Evolutionary conservation across 352 stramenopile species (phyloP).

Genomic region (Pythium rhizo-oryzae): DNA sequence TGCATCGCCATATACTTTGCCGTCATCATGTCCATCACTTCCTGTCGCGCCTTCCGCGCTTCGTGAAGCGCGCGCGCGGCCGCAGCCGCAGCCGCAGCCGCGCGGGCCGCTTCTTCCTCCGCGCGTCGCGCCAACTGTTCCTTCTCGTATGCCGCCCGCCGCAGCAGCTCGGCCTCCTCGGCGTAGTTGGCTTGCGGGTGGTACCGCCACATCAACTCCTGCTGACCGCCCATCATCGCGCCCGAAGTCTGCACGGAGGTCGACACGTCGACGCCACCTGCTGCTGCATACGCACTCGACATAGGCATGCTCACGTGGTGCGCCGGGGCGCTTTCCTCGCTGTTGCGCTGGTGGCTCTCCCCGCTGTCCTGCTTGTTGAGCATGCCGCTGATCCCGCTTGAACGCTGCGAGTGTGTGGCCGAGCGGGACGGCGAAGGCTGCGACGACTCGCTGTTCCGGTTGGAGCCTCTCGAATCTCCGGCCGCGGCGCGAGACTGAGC

Average conservation of each 20-base stretch:
- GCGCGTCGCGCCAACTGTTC: slow-evolving; percentile 64
- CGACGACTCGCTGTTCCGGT: slow-evolving; percentile 3
- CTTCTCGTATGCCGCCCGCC: slow-evolving; percentile 61
- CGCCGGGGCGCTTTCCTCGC: slow-evolving; percentile 15
- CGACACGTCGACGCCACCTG: slow-evolving; percentile 15
- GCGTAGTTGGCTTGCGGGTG: slow-evolving; percentile 73
- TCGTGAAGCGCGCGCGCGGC: slow-evolving; percentile 77
- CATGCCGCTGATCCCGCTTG: slow-evolving; percentile 22
- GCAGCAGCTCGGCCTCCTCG: slow-evolving; percentile 75
- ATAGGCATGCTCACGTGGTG: slow-evolving; percentile 15
- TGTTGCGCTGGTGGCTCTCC: slow-evolving; percentile 43
- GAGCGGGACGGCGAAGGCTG: slow-evolving; percentile 10
- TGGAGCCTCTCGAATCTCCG: not conserved
- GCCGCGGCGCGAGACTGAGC: slow-evolving; percentile 3
- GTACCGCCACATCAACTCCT: slow-evolving; percentile 76
- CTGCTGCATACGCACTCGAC: slow-evolving; percentile 10
- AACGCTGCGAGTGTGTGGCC: slow-evolving; percentile 14
- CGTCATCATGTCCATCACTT: slow-evolving; percentile 84
- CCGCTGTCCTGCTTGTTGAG: slow-evolving; percentile 24
- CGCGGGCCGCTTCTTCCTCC: slow-evolving; percentile 80
- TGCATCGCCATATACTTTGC: slow-evolving; percentile 78
- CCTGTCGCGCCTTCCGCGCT: slow-evolving; percentile 72
- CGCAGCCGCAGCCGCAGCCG: slow-evolving; percentile 64
- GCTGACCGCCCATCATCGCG: slow-evolving; percentile 32
- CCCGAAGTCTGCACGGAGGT: slow-evolving; percentile 24